Evolutionary conservation across 495 filamentous ascomycete genomes (phyloP).

Genomic region (Hypoxylon rickii): DNA sequence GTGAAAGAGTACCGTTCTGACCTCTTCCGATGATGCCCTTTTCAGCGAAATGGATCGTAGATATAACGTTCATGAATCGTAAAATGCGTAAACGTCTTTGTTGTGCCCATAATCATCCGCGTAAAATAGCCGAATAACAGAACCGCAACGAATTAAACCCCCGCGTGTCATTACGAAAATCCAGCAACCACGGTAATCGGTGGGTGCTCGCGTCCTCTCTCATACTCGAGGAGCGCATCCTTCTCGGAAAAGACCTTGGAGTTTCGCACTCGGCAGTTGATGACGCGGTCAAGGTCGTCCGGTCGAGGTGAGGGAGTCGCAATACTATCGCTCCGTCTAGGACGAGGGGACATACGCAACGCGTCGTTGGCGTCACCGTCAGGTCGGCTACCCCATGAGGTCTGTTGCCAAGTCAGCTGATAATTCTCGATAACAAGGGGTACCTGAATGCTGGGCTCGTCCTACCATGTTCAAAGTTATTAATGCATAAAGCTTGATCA

Average conservation of each 20-base stretch:
- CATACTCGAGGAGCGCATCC: slow-evolving; percentile 12
- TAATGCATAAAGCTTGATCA: slow-evolving; percentile 66
- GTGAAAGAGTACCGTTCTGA: slow-evolving; percentile 37
- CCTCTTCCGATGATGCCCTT: slow-evolving; percentile 32
- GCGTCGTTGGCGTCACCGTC: slow-evolving; percentile 68
- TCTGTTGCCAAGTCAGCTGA: slow-evolving; percentile 54
- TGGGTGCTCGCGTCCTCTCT: slow-evolving; percentile 20
- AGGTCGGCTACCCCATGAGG: slow-evolving; percentile 70
- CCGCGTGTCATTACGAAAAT: slow-evolving; percentile 7
- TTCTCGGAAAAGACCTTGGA: slow-evolving; percentile 24
- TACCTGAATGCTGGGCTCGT: background rate
- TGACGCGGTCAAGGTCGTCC: slow-evolving; percentile 34
- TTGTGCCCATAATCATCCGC: slow-evolving; percentile 21
- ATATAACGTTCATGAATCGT: slow-evolving; percentile 34
- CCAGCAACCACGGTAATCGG: slow-evolving; percentile 25
- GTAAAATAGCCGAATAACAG: slow-evolving; percentile 21
- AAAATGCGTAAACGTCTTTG: slow-evolving; percentile 28
- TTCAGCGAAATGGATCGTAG: slow-evolving; percentile 21
- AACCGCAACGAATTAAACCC: slow-evolving; percentile 10
- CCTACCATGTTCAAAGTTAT: slow-evolving; percentile 51
- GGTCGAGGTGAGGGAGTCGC: slow-evolving; percentile 44
- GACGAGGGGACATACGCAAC: slow-evolving; percentile 57
- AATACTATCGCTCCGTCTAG: slow-evolving; percentile 52
- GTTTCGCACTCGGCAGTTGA: slow-evolving; percentile 16
- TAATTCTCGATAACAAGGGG: background rate